These are phyloP conservation scores for Claviceps capensis DNA, from an alignment of 2,329 filamentous ascomycete species.

Conservation along the genomic window DNA sequence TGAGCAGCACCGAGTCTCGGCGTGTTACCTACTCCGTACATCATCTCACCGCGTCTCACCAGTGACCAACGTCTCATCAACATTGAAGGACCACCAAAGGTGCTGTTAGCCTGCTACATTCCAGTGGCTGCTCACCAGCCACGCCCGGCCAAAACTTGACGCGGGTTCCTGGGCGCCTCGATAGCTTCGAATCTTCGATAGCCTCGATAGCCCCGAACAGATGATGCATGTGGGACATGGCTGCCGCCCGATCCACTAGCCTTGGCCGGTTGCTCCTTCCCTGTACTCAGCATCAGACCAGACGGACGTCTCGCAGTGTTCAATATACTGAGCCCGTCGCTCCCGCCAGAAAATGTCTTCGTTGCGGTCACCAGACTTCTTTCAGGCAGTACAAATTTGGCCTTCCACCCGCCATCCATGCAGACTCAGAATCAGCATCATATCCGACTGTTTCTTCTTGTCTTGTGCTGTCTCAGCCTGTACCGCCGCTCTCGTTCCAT, in stretches of 20 bases:
- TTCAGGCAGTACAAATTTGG: background rate
- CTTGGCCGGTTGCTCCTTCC: background rate
- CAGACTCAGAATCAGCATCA: background rate
- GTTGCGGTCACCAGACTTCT: background rate
- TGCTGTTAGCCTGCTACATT: background rate
- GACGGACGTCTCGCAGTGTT: background rate
- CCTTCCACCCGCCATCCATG: background rate
- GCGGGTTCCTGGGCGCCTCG: background rate
- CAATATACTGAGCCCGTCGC: too few relatives aligned
- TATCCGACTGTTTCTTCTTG: background rate
- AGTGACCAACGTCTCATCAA: too few relatives aligned
- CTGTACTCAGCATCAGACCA: background rate
- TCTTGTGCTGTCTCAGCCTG: background rate
- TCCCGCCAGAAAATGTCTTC: background rate
- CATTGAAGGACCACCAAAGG: too few relatives aligned
- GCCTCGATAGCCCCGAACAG: background rate
- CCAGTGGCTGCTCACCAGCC: background rate
- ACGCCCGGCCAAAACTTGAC: background rate
- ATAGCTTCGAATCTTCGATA: background rate
- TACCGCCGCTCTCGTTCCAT: background rate
- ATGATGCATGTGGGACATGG: background rate
- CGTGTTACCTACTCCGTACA: too few relatives aligned
- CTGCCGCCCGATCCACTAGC: background rate
- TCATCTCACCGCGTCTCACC: too few relatives aligned
- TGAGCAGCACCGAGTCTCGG: too few relatives aligned